phyloP scores from a whole-genome alignment of 2,329 filamentous ascomycete genomes.

The Aspergillus viridinutans region DNA sequence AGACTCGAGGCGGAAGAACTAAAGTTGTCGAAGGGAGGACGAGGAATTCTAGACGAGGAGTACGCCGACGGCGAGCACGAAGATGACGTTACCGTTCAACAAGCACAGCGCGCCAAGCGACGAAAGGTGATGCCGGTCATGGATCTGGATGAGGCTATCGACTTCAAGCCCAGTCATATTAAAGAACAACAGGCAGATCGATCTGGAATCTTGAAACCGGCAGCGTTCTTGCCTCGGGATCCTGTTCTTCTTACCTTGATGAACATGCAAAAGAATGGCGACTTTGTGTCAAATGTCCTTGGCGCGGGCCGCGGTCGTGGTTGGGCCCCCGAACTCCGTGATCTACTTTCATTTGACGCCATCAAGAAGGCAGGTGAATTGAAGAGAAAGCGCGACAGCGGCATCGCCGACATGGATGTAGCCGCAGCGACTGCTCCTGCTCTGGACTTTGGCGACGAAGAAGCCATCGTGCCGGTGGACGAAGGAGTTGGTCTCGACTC shows the following conservation, averaged over 20 bases:
- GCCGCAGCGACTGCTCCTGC: conserved; percentile 61
- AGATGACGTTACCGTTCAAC: conserved; percentile 50
- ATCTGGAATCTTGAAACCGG: conserved; percentile 77
- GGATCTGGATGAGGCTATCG: conserved; percentile 73
- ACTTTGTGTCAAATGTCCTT: conserved; percentile 83
- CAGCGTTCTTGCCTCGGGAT: conserved; percentile 80
- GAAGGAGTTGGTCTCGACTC: conserved; percentile 51
- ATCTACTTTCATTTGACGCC: conserved; percentile 83
- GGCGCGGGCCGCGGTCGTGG: conserved; percentile 70
- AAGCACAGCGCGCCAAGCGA: conserved; percentile 70
- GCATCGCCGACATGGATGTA: conserved; percentile 74
- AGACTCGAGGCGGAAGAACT: conserved; percentile 30
- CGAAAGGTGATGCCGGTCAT: conserved; percentile 63
- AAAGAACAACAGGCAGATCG: conserved; percentile 82
- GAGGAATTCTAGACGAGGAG: conserved; percentile 39
- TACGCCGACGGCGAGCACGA: conserved; percentile 49
- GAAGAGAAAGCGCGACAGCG: conserved; percentile 91
- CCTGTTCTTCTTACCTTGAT: conserved; percentile 81
- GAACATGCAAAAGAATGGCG: conserved; percentile 86
- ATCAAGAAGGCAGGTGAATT: conserved; percentile 72
- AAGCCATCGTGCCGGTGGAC: conserved; percentile 48
- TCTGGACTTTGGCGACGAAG: conserved; percentile 61
- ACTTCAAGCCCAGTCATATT: conserved; percentile 71
- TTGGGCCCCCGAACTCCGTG: conserved; percentile 90
- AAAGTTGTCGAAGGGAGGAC: conserved; percentile 32